Evolutionary conservation across 1,284 basidiomycete genomes (phyloP), one percentile per base, ranked within the genome.

Genomic region (Ceratobasidium theobromae): DNA sequence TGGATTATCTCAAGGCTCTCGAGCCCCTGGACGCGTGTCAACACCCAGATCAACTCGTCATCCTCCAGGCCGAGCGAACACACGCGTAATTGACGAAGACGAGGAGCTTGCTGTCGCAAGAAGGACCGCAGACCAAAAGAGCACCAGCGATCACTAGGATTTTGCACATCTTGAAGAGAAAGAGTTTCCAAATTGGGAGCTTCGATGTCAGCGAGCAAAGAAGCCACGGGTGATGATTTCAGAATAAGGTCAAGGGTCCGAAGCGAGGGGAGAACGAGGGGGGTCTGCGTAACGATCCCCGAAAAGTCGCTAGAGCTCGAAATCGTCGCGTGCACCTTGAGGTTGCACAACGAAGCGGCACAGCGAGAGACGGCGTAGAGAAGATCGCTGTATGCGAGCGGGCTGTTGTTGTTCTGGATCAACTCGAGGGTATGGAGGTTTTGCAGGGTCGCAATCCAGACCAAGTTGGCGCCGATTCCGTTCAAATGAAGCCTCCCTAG

Each of bases 91-190:
- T 48, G 53, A 35, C 53, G 64, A 35, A 65, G 40, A 2, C 46
- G 30, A 9, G 41, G 40, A 40, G 52, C 51, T 30, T 52, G 64
- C 32, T 65, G 52, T 8, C 64, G 64, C 23, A 65, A 40, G 45
- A 65, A 65, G 9, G 64, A 65, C 9, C 64, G 64, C n/a, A 65
- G 41, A n/a, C 64, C 64, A n/a, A 65, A 30, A 4, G 64, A 65
- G 23, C 64, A 65, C 64, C 64, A 65, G 11, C 64, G 64, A 45
- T 65, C 64, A 21, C 64, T 65, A 8, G 64, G 64, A n/a, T 53
- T 46, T 9, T 35, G 64, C 21, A 49, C 33, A 32, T 65, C 64
- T 21, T 65, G 64, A 12, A 65, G 52, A 12, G 64, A 65, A 28
- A 65, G 64, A 9, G 41, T 45, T 16, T 25, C 52, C 43, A 65